Base-by-base conservation (phyloP, 1,139 yeast genomes). In the Pichia sp. region DNA sequence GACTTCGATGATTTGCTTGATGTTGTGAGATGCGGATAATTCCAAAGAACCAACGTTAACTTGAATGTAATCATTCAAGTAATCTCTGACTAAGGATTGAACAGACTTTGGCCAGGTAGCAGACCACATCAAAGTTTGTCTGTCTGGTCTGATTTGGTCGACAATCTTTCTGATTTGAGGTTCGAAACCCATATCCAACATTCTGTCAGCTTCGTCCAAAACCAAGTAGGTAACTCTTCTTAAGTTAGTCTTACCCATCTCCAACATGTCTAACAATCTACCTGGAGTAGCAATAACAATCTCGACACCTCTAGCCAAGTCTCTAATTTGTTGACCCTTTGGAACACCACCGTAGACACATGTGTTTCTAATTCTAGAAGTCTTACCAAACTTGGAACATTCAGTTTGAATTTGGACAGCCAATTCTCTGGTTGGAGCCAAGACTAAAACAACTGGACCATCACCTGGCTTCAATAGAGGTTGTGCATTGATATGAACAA, bases 61-160 rank as follows among this genome's bases (percentile, higher is more conserved):
- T 69, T 91, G 98, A 58, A 91, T 88, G 55, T 91, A 94, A 59
- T 91, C 96, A 45, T 75, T 67, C 62, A 88, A 72, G 65, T 86
- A 91, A 63, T 91, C 98, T 56, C 81, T 74, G 49, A 97, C 93
- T 59, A 91, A 74, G 51, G 77, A 71, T 71, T 88, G 94, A 47
- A 91, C 97, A 64, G 86, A 94, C 73, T 87, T 87, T 57, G 98
- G 98, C 98, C 98, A 91, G 39, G 98, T 91, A 51, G 98, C 98
- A 48, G 97, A 87, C 97, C 97, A 91, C 96, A 91, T 85, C 59
- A 91, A 74, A 44, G 98, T 91, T 71, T 91, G 98, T 44, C 83
- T 69, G 53, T 88, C 96, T 0, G 96, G 96, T 40, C 98, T 69
- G 11, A 87, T 74, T 40, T 87, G 86, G 33, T 75, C 72, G 53